phyloP scores from a whole-genome alignment of 2,329 filamentous ascomycete genomes.

The Penicillium polonicum region DNA sequence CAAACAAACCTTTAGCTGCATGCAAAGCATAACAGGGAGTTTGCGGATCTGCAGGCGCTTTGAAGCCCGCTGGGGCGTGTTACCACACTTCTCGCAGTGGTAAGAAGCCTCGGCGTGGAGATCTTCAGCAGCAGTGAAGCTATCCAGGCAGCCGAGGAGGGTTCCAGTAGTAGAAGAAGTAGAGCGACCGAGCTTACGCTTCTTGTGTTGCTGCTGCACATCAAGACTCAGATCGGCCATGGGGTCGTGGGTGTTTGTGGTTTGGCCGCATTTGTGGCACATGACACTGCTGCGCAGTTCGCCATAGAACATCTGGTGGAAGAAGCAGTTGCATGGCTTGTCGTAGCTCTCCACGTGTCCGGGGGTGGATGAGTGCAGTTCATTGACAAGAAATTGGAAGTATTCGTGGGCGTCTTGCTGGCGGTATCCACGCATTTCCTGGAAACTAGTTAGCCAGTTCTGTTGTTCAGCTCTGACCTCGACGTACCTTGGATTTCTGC shows the following conservation, averaged over 20 bases:
- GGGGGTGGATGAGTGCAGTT: conserved; percentile 76
- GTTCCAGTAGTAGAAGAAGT: conserved; percentile 50
- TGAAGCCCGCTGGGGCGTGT: conserved; percentile 69
- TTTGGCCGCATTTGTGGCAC: conserved; percentile 81
- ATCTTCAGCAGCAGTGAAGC: conserved; percentile 83
- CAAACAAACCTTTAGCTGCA: conserved; percentile 77
- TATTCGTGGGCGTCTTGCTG: conserved; percentile 98
- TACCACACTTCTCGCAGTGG: conserved; percentile 76
- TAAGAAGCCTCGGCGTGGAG: conserved; percentile 69
- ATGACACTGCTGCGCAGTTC: conserved; percentile 88
- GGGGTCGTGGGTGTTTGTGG: conserved; percentile 79
- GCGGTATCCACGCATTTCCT: conserved; percentile 81
- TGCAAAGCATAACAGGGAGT: conserved; percentile 82
- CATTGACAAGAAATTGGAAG: conserved; percentile 91
- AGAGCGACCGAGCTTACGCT: conserved; percentile 43
- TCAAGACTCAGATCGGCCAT: conserved; percentile 89
- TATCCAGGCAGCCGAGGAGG: conserved; percentile 74
- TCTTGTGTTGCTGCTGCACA: conserved; percentile 69
- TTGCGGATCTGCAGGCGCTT: conserved; percentile 82
- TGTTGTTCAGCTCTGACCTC: neutral
- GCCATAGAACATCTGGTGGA: conserved; percentile 92
- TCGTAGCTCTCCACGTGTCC: conserved; percentile 61
- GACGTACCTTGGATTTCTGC: conserved; percentile 50
- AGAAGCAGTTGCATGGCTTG: conserved; percentile 74
- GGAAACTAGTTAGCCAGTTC: conserved; percentile 8